Percentiles rank a stretch among this genome's conserved stretches.
Evolutionary conservation across 2,329 filamentous ascomycete species (phyloP).

Genomic region (Lithohypha guttulata): DNA sequence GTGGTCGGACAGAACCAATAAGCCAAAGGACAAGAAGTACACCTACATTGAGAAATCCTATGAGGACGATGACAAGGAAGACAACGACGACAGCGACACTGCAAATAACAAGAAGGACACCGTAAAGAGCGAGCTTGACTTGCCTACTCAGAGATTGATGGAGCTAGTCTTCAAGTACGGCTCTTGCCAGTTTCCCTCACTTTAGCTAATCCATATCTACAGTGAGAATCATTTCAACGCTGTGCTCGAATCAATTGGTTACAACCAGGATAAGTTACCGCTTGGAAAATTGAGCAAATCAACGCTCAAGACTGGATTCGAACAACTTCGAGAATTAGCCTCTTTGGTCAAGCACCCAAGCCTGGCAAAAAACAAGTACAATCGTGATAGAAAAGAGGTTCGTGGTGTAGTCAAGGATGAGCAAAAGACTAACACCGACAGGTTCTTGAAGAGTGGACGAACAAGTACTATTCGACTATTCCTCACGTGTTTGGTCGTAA

Average conservation of each 20-base stretch:
- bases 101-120: slow-evolving; percentile 22
- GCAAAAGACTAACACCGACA: not conserved
- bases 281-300: slow-evolving; percentile 72
- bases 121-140: slow-evolving; percentile 47
- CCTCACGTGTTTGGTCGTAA: slow-evolving; percentile 69
- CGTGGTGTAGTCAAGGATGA: not conserved
- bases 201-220: not conserved
- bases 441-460: slow-evolving; percentile 56
- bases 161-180: slow-evolving; percentile 63
- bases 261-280: slow-evolving; percentile 56
- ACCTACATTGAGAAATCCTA: slow-evolving; percentile 71
- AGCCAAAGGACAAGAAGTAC: slow-evolving; percentile 52
- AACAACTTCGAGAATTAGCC: slow-evolving; percentile 63
- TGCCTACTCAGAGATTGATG: slow-evolving; percentile 57
- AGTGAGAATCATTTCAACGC: slow-evolving; percentile 53
- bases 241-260: slow-evolving; percentile 34
- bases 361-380: slow-evolving; percentile 38
- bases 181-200: not conserved
- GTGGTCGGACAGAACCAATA: slow-evolving; percentile 36
- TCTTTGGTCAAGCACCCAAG: slow-evolving; percentile 49
- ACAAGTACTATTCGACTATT: slow-evolving; percentile 69
- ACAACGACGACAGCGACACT: slow-evolving; percentile 27
- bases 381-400: slow-evolving; percentile 23
- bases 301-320: slow-evolving; percentile 64
- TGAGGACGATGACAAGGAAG: slow-evolving; percentile 52